A percentile compares a stretch with the other conserved stretches of the same genome.
Conservation (phyloP, 345 rosid species). For the Kernera saxatilis region DNA sequence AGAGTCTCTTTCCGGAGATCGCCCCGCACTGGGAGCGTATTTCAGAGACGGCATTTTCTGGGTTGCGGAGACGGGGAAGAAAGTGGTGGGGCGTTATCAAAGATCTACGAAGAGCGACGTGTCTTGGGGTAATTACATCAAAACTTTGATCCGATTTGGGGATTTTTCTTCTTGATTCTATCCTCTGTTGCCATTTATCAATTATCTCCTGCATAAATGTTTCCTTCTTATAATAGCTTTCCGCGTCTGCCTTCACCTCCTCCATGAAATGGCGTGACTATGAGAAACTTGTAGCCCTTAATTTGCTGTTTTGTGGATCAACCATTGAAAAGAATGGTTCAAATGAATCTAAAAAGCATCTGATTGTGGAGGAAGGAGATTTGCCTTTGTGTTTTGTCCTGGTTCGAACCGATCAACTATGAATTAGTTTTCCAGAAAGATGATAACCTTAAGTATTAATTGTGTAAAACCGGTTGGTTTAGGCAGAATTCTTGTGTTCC, state of each 20-base stretch:
- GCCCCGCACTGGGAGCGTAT: neutral
- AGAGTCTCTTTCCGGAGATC: constrained; percentile 10
- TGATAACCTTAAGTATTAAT: neutral
- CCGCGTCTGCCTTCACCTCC: neutral
- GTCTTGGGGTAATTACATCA: constrained; percentile 58
- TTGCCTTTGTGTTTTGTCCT: neutral
- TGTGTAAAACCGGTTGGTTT: neutral
- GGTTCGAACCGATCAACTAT: neutral
- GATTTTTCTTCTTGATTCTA: neutral
- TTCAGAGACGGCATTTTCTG: constrained; percentile 67
- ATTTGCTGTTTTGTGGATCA: neutral
- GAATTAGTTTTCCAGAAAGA: neutral
- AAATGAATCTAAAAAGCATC: neutral
- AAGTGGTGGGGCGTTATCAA: constrained; percentile 70
- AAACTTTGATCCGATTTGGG: neutral
- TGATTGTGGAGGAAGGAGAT: neutral
- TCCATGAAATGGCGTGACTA: neutral
- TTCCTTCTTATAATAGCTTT: neutral
- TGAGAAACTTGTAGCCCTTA: neutral
- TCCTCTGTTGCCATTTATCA: neutral
- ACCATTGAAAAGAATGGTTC: neutral
- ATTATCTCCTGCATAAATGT: neutral
- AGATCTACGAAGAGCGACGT: constrained; percentile 78
- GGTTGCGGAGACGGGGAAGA: constrained; percentile 96
- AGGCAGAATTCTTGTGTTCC: neutral